phyloP scores from a whole-genome alignment of 2,329 filamentous ascomycete species.

The Leptographium lundbergii region DNA sequence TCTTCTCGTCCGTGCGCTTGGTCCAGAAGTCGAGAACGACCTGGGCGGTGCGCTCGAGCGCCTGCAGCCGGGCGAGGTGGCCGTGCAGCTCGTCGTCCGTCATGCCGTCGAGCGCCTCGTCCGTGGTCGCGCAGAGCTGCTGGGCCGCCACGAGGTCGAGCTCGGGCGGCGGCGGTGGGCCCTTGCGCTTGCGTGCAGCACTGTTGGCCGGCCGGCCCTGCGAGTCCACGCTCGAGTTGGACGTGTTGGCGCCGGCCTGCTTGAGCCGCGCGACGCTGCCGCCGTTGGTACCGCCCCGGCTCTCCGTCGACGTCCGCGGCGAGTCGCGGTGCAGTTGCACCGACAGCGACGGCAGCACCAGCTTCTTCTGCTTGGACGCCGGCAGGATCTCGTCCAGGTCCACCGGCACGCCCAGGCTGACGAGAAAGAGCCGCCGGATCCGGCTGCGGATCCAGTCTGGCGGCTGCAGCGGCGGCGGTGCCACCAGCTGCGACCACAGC shows the following conservation, averaged over 20 bases:
- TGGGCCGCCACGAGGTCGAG: slow-evolving; percentile 69
- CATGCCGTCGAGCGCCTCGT: slow-evolving; percentile 68
- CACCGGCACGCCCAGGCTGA: slow-evolving; percentile 89
- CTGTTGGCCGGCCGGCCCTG: slow-evolving; percentile 35
- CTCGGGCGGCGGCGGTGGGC: slow-evolving; percentile 56
- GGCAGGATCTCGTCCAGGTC: slow-evolving; percentile 96
- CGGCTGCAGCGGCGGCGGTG: slow-evolving; percentile 84
- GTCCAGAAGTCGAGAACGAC: slow-evolving; percentile 81
- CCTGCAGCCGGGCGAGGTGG: slow-evolving; percentile 59
- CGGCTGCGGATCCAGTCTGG: slow-evolving; percentile 97
- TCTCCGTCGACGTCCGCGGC: slow-evolving; percentile 42
- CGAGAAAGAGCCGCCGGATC: slow-evolving; percentile 86
- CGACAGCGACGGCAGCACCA: slow-evolving; percentile 72
- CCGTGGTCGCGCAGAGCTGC: slow-evolving; percentile 71
- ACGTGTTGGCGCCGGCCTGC: slow-evolving; percentile 37
- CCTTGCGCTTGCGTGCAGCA: slow-evolving; percentile 26
- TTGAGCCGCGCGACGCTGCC: slow-evolving; percentile 17
- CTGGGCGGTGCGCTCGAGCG: slow-evolving; percentile 57
- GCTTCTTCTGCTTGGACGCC: slow-evolving; percentile 94
- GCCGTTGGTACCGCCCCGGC: slow-evolving; percentile 28
- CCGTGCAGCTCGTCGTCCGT: slow-evolving; percentile 61
- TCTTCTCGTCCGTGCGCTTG: slow-evolving; percentile 69
- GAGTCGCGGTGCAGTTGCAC: slow-evolving; percentile 33
- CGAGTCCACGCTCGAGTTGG: slow-evolving; percentile 46
- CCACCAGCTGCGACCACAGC: slow-evolving; percentile 91